phyloP scores from a whole-genome alignment of 2,329 filamentous ascomycete genomes.

The Xylaria arbuscula region DNA sequence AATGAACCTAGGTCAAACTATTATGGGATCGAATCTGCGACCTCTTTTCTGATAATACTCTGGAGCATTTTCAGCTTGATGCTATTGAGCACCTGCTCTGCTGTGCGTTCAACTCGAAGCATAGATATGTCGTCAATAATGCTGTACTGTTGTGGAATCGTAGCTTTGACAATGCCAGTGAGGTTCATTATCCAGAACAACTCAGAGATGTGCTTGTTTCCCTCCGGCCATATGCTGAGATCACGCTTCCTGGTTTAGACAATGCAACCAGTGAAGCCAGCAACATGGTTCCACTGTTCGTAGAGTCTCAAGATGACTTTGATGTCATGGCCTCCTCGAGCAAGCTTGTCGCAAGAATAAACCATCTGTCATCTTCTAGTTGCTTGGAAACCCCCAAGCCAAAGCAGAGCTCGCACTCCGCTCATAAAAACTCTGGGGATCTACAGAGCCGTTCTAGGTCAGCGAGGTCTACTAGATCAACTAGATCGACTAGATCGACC shows the following conservation, averaged over 20 bases:
- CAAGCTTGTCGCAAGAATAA: conserved; percentile 32
- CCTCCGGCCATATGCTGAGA: conserved; percentile 65
- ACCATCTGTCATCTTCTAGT: conserved; percentile 41
- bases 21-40: conserved; percentile 64
- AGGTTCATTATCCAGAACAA: conserved; percentile 71
- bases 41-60: conserved; percentile 52
- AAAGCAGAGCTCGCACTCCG: conserved; percentile 50
- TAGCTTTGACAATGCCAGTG: conserved; percentile 70
- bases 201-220: conserved; percentile 72
- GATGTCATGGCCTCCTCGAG: conserved; percentile 42
- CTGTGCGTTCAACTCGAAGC: conserved; percentile 69
- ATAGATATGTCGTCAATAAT: conserved; percentile 63
- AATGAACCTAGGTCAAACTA: conserved; percentile 56
- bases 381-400: conserved; percentile 51
- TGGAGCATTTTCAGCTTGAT: conserved; percentile 59
- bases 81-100: conserved; percentile 66
- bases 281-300: conserved; percentile 56
- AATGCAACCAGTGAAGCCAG: conserved; percentile 53
- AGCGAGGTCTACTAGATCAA: conserved; percentile 42
- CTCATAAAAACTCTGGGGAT: conserved; percentile 42
- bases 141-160: conserved; percentile 73
- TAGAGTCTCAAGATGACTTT: conserved; percentile 63
- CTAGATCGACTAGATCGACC: conserved; percentile 42
- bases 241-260: conserved; percentile 59
- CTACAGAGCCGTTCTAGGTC: conserved; percentile 47